Base-by-base conservation (phyloP, 345 rosid species). In the Pistacia integerrima region DNA sequence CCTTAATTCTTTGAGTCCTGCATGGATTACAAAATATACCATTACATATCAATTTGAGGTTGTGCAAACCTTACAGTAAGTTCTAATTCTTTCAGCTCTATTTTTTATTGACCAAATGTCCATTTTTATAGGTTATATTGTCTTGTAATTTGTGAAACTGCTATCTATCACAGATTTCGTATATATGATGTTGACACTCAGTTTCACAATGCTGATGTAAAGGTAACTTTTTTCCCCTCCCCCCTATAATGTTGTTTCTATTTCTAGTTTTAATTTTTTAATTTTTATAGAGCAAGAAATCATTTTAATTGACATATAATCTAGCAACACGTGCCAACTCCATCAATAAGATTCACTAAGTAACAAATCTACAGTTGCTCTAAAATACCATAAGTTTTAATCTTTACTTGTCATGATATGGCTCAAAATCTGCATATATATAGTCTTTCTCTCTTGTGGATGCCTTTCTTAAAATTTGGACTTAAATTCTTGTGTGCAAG, bases 1-100 rank as follows among this genome's bases (percentile, higher is more conserved):
- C 81, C 87, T 84, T 73, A 92, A 94, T 84, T 93, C 97, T 63
- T 83, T 94, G 81, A 87, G 84, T 69, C 97, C 97, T 74, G 80
- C 88, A 59, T 94, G 94, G 94, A 91, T 94, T 76, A 79, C 71
- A 75, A 91, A 90, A 30, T 71, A 84, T 72, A 82, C 83, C 0
- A 75, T 86, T 60, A 68, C 78, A 57, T 94, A 77, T 76, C 91
- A 94, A 44, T 94, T 94, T 77, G 97, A 94, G 87, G 56, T 83
- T 78, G 92, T 93, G 77, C 98, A 93, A 75, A 87, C 86, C 57
- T 83, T 94, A 77, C 18, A 85, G 99, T 95, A 88, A 93, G 97
- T 88, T 77, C 22, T 36, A 38, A 41, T 61, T 54, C 59, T 56
- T 35, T 56, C 36, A 28, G 18, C 57, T 54, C 48, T 56, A 30